Percentiles rank a stretch among this genome's conserved stretches.
Evolutionary conservation across 176 grass and related monocot genomes (phyloP).

Genomic region (Paspalum notatum): DNA sequence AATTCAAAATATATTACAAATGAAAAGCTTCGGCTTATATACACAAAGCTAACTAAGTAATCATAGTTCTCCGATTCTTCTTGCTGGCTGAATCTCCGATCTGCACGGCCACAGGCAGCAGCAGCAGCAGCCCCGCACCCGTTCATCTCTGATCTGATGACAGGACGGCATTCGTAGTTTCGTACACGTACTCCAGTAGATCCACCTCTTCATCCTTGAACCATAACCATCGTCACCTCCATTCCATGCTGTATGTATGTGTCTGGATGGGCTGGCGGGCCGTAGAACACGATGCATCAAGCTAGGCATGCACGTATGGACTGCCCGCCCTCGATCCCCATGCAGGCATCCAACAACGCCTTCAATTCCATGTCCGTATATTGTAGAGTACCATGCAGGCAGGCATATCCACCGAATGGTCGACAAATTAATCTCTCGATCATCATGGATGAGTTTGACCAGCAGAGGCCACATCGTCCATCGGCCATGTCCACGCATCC

Average conservation of each 20-base stretch:
- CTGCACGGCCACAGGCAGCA: neutral
- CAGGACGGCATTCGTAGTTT: neutral
- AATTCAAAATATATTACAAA: neutral
- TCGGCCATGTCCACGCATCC: too few species aligned
- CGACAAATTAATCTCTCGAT: neutral
- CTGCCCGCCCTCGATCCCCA: neutral
- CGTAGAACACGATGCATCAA: slow-evolving; percentile 12
- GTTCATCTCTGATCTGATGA: neutral
- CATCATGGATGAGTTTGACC: neutral
- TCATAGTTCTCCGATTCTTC: neutral
- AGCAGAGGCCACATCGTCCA: neutral
- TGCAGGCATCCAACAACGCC: neutral
- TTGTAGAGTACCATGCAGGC: neutral
- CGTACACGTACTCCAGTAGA: neutral
- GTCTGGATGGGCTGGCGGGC: neutral
- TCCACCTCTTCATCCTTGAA: neutral
- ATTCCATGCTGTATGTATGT: neutral
- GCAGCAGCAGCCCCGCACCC: neutral
- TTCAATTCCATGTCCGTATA: neutral
- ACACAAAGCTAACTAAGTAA: too few species aligned
- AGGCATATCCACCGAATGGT: neutral
- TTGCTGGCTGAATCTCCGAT: neutral
- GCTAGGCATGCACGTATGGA: neutral
- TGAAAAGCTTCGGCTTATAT: neutral
- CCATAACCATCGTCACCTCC: neutral